These are phyloP conservation scores for Sphagnum fallax DNA, from an alignment of 228 moss, liverwort and hornwort genomes.

Conservation along the genomic window DNA sequence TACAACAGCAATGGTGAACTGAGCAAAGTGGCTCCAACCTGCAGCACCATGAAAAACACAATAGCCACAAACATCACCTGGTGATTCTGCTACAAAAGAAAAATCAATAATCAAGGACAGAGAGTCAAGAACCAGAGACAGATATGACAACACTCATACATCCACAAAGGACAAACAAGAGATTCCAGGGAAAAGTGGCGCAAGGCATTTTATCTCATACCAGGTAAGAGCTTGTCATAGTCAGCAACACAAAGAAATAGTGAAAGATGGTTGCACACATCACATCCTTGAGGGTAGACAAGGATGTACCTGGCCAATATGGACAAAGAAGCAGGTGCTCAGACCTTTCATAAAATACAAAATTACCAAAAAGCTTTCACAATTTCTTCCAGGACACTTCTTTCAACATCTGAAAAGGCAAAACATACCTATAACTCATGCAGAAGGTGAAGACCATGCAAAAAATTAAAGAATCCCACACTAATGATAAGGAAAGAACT, in stretches of 20 bases:
- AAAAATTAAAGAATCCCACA: too few relatives aligned
- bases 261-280: slow-evolving; percentile 98
- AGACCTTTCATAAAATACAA: not conserved
- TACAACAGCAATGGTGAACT: slow-evolving; percentile 98
- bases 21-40: slow-evolving; percentile 99
- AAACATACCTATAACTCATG: not conserved
- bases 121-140: too few relatives aligned
- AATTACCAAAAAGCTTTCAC: not conserved
- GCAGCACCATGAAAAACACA: slow-evolving; percentile 12
- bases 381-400: not conserved
- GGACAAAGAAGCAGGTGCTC: slow-evolving; percentile 1
- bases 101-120: not conserved
- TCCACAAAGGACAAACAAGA: too few relatives aligned
- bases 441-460: not conserved
- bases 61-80: not conserved
- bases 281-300: slow-evolving; percentile 99
- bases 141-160: too few relatives aligned
- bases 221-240: slow-evolving; percentile 97
- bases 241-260: slow-evolving; percentile 97
- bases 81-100: not conserved
- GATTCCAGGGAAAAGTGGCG: too few relatives aligned
- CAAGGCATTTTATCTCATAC: slow-evolving; percentile 19
- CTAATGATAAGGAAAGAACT: too few relatives aligned
- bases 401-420: not conserved
- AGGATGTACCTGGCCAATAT: slow-evolving; percentile 80